phyloP scores from a whole-genome alignment of 257 asterid genomes.

The Solanum tarapatanum region DNA sequence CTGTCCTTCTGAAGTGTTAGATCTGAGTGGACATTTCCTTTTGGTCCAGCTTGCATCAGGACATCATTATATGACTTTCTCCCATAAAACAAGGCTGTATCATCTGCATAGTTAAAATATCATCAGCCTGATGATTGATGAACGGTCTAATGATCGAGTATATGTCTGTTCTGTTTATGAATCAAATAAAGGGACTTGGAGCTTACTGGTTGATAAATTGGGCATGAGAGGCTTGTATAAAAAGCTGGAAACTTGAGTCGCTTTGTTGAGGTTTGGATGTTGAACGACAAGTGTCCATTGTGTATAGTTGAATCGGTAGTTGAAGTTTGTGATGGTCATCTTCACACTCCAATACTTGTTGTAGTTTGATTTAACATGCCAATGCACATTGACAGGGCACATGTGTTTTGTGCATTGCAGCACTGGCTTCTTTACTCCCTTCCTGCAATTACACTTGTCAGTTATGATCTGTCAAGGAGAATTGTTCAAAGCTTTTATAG shows the following conservation, averaged over 20 bases:
- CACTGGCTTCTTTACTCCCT: slow-evolving; percentile 30
- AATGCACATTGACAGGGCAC: slow-evolving; percentile 72
- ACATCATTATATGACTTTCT: slow-evolving; percentile 54
- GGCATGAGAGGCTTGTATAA: slow-evolving; percentile 58
- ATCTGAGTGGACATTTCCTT: slow-evolving; percentile 57
- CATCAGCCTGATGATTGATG: not conserved
- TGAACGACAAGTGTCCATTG: slow-evolving; percentile 73
- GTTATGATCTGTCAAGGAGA: not conserved
- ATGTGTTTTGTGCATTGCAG: slow-evolving; percentile 59
- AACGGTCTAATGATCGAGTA: not conserved
- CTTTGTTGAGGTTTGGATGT: slow-evolving; percentile 64
- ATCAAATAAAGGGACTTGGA: not conserved
- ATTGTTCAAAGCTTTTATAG: not conserved
- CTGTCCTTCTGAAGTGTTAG: slow-evolving; percentile 37
- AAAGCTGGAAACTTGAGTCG: slow-evolving; percentile 64
- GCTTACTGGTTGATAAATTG: slow-evolving; percentile 47
- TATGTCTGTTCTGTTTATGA: not conserved
- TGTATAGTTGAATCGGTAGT: slow-evolving; percentile 54
- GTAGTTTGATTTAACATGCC: slow-evolving; percentile 67
- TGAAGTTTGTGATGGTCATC: slow-evolving; percentile 58
- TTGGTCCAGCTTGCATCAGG: slow-evolving; percentile 54
- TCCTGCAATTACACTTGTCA: not conserved
- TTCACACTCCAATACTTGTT: slow-evolving; percentile 50
- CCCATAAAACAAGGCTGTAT: slow-evolving; percentile 58
- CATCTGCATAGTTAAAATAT: slow-evolving; percentile 28